These are phyloP conservation scores for Septoria linicola DNA, from an alignment of 2,329 filamentous ascomycete genomes.

Conservation along the genomic window DNA sequence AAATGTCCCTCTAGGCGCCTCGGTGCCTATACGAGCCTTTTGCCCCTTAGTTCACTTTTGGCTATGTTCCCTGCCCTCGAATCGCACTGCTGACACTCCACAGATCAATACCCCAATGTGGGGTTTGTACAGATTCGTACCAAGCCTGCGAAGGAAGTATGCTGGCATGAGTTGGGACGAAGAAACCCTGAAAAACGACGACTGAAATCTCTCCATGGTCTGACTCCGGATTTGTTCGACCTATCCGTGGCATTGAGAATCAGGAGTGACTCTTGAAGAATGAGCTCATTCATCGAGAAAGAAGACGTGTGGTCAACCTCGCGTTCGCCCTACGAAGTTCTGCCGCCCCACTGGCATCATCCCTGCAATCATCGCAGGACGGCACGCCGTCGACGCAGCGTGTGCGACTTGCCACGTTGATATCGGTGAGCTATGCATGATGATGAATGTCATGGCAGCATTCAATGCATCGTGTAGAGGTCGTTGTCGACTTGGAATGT, in stretches of 20 bases:
- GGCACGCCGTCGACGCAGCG: background rate
- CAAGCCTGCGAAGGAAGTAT: constrained; percentile 30
- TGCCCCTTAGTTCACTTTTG: no score
- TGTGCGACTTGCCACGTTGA: background rate
- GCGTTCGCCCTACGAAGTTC: constrained; percentile 7
- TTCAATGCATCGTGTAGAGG: no score
- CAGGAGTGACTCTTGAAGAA: no score
- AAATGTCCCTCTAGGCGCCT: no score
- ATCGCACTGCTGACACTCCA: no score
- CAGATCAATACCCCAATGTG: constrained; percentile 64
- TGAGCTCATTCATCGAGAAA: background rate
- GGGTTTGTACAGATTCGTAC: constrained; percentile 54
- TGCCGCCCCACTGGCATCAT: constrained; percentile 9
- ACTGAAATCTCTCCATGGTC: constrained; percentile 10
- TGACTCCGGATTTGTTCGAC: no score
- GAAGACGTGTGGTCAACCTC: constrained; percentile 16
- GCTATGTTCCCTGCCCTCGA: no score
- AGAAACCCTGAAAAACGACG: constrained; percentile 26
- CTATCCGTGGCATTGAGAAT: no score
- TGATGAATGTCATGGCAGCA: no score
- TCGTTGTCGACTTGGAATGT: background rate
- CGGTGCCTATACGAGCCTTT: no score
- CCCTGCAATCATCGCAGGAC: constrained; percentile 4
- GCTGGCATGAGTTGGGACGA: constrained; percentile 29
- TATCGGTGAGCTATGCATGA: background rate